Base-by-base conservation (phyloP, 2,329 filamentous ascomycete genomes). In the Emericellopsis cladophorae region DNA sequence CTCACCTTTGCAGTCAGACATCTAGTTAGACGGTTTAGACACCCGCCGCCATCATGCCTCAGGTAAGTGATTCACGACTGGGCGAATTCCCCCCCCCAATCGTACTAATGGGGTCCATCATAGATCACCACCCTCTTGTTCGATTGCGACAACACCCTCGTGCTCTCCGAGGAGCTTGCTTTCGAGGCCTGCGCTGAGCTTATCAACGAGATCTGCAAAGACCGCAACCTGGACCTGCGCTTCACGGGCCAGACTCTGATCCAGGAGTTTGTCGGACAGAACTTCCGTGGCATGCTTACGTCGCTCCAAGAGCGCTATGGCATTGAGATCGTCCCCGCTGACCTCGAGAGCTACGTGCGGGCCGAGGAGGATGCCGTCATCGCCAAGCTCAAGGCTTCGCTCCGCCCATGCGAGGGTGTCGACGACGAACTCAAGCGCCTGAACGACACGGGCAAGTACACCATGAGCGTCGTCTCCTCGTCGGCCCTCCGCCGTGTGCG, bases 141-240 rank as follows among this genome's bases (percentile, higher is more conserved):
- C 61, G 82, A 87, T 61, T 80, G 75, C 64, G 76, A 95, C 76
- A 95, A 95, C 74, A 95, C 88, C 48, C 85, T 95, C 59, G 87
- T 92, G 59, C 78, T 92, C 53, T 93, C 86, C 41, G 89, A 95
- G 69, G 80, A 84, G 55, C 74, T 94, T 52, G 88, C 88, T 58
- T 94, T 95, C 61, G 85, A 90, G 66, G 88, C 85, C 50, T 94
- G 86, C 63, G 85, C 88, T 54, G 83, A 85, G 45, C 79, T 95
- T 48, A 82, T 87, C 70, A 95, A 95, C 66, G 71, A 87, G 61
- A 85, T 94, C 59, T 78, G 90, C 58, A 70, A 72, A 51, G 72
- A 74, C 54, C 72, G 81, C 55, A 66, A 70, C 52, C 68, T 86
- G 45, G 49, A 60, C 24, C 70, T 76, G 51, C 76, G 74, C 57